Conservation (phyloP, 805 yeast species). For the Barnettozyma californica region DNA sequence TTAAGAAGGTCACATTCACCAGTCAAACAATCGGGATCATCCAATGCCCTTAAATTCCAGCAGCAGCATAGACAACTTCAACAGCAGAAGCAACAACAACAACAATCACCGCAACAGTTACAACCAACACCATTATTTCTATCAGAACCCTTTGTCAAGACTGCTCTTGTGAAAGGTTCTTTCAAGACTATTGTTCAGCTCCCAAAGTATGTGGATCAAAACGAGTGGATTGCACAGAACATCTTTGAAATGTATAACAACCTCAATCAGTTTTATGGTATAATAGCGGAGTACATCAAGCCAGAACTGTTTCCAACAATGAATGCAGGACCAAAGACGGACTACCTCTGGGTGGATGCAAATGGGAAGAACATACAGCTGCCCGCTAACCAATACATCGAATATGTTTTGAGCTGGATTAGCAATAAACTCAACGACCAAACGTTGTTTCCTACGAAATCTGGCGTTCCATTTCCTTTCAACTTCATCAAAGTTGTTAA, state of each 20-base stretch:
- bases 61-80: constrained; percentile 22
- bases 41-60: constrained; percentile 22
- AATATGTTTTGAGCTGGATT: constrained; percentile 87
- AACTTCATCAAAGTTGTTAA: constrained; percentile 77
- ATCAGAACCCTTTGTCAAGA: constrained; percentile 88
- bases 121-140: constrained; percentile 47
- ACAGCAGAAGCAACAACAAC: constrained; percentile 17
- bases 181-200: constrained; percentile 92
- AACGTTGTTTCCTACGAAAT: constrained; percentile 83
- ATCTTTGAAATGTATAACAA: constrained; percentile 85
- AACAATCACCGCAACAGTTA: constrained; percentile 17
- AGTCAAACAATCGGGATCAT: constrained; percentile 19
- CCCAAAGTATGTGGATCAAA: constrained; percentile 90
- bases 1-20: constrained; percentile 44
- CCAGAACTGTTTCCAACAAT: constrained; percentile 87
- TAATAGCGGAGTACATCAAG: constrained; percentile 86
- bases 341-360: constrained; percentile 85
- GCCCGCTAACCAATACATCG: constrained; percentile 92
- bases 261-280: constrained; percentile 82
- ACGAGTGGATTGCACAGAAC: constrained; percentile 94
- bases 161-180: constrained; percentile 93
- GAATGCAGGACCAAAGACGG: constrained; percentile 93
- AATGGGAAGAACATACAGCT: constrained; percentile 76
- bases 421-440: constrained; percentile 85
- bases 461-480: constrained; percentile 84